Evolutionary conservation across 371 early-diverging fungal species (phyloP).

Genomic region (Cokeromyces recurvatus): DNA sequence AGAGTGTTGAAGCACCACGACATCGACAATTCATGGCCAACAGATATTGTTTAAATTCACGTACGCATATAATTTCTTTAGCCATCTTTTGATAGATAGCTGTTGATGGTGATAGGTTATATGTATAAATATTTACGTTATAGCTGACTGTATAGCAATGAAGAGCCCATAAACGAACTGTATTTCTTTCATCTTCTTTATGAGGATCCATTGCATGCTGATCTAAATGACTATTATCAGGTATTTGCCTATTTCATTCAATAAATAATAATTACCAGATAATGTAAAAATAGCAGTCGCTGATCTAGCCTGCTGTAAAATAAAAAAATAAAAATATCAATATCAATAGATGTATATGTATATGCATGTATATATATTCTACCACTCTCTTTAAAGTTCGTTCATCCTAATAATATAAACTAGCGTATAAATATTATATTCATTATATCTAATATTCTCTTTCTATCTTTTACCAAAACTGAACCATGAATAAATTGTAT

Average conservation of each 20-base stretch:
- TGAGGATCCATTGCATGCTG: slow-evolving; percentile 34
- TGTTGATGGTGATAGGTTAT: slow-evolving; percentile 65
- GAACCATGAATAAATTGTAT: slow-evolving; percentile 42
- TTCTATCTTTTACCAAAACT: slow-evolving; percentile 27
- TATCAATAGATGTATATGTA: too few species aligned
- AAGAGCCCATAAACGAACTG: slow-evolving; percentile 62
- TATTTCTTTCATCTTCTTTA: slow-evolving; percentile 58
- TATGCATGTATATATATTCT: slow-evolving; percentile 9
- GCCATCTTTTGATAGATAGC: slow-evolving; percentile 63
- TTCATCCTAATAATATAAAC: slow-evolving; percentile 15
- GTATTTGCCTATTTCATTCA: too few species aligned
- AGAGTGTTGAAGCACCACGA: slow-evolving; percentile 60
- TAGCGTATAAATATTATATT: too few species aligned
- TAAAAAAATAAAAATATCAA: too few species aligned
- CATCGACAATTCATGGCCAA: slow-evolving; percentile 66
- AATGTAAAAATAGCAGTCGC: slow-evolving; percentile 50
- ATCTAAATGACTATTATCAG: too few species aligned
- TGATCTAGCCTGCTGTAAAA: slow-evolving; percentile 31
- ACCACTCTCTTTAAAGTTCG: slow-evolving; percentile 42
- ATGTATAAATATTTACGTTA: slow-evolving; percentile 61
- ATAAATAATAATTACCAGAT: too few species aligned
- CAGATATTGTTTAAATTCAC: slow-evolving; percentile 69
- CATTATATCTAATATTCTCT: too few species aligned
- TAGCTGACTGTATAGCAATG: slow-evolving; percentile 45
- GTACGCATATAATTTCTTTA: slow-evolving; percentile 63